Base-by-base conservation (phyloP, 2,329 filamentous ascomycete genomes). In the Fusarium sarcochroum region DNA sequence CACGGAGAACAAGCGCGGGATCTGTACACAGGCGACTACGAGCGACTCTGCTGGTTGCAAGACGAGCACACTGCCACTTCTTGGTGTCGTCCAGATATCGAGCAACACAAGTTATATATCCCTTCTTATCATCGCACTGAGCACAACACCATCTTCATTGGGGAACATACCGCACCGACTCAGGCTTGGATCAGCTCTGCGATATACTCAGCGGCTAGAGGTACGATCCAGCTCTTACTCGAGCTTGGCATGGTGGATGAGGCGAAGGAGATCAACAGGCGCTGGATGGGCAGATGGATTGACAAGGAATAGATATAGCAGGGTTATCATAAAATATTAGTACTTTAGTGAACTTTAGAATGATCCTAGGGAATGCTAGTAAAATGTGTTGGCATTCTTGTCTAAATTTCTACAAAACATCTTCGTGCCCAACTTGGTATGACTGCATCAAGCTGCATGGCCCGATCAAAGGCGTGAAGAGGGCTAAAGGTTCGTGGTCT, bases 111-210 rank as follows among this genome's bases (percentile, higher is more conserved):
- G 68, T 73, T 92, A 23, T 93, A 90, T 69, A 80, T 93, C 10
- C 90, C 91, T 0, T 87, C 90, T n/a, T 93, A 91, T 73, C 92
- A 90, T 73, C 86, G 89, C 74, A 92, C 90, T 0, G 69, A 93
- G 76, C 85, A 84, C 66, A 87, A 89, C 47, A 89, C 90, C n/a
- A 87, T 92, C 34, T 91, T 92, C 61, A 81, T 91, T 7, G 87
- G 87, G 3, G 90, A 93, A 76, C 90, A 92, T 73, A 92, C 90
- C 0, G 87, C 85, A 8, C 91, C 90, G 73, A 93, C 90, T 0
- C 90, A 93, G 73, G 90, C 89, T 2, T 92, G 89, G 90, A 90
- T 91, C 49, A 85, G 86, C 32, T 87, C 85, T 4, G 90, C 90
- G 1, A 79, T 93, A 6, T 90, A 93, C 73, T 90, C 87, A 89